These are phyloP conservation scores for Meira miltonrushii DNA, from an alignment of 1,284 basidiomycete species.

Conservation along the genomic window DNA sequence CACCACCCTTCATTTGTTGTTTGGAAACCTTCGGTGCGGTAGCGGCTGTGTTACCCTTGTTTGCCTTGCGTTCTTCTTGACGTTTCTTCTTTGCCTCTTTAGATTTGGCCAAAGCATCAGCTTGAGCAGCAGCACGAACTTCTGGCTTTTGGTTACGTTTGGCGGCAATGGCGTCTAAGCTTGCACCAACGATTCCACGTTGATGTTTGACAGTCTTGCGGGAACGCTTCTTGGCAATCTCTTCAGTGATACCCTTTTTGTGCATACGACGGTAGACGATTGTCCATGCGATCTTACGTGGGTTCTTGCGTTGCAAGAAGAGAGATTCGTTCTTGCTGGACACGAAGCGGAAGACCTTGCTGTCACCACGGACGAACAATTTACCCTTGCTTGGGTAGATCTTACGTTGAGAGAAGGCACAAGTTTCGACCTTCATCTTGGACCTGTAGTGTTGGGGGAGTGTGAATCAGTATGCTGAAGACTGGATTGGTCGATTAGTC, in stretches of 20 bases:
- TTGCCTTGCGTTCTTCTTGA: constrained; percentile 44
- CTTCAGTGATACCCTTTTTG: constrained; percentile 99
- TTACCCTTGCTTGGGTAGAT: constrained; percentile 52
- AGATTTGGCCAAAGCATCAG: constrained; percentile 88
- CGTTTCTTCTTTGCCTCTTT: constrained; percentile 76
- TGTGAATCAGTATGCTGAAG: not conserved
- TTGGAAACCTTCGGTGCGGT: constrained; percentile 78
- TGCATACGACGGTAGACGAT: constrained; percentile 95
- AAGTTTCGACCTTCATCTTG: constrained; percentile 53
- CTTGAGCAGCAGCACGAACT: constrained; percentile 72
- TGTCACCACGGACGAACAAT: constrained; percentile 52
- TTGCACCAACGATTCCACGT: constrained; percentile 95
- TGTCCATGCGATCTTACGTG: constrained; percentile 99
- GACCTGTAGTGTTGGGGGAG: not conserved
- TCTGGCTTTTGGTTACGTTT: constrained; percentile 72
- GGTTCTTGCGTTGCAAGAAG: constrained; percentile 99
- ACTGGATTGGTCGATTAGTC: not conserved
- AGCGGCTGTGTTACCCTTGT: constrained; percentile 51
- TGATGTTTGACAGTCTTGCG: constrained; percentile 96
- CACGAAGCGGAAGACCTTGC: constrained; percentile 53
- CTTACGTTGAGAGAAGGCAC: constrained; percentile 52
- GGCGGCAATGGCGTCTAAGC: constrained; percentile 81
- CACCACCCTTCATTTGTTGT: constrained; percentile 85
- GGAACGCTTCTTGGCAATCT: constrained; percentile 96
- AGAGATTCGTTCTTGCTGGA: constrained; percentile 71